phyloP scores from a whole-genome alignment of 768 basidiomycete genomes.

The Leccinum longicurvipes region DNA sequence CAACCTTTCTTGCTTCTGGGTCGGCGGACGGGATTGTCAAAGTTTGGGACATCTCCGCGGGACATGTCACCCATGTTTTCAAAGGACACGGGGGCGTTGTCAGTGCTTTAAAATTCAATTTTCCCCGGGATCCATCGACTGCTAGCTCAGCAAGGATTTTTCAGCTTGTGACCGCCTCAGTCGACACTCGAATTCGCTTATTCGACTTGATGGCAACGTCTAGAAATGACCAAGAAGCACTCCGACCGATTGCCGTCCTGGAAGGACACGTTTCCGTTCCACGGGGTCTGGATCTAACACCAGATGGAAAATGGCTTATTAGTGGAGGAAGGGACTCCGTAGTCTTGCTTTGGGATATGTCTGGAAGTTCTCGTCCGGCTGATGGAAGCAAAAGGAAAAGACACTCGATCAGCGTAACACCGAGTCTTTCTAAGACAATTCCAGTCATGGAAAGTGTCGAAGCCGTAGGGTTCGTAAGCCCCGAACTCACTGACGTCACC shows the following conservation, averaged over 20 bases:
- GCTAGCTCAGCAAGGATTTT: constrained; percentile 51
- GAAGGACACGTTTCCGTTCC: constrained; percentile 97
- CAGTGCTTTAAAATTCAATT: constrained; percentile 84
- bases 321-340: constrained; percentile 93
- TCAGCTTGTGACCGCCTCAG: constrained; percentile 86
- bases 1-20: constrained; percentile 90
- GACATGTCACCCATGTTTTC: constrained; percentile 91
- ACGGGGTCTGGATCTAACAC: constrained; percentile 79
- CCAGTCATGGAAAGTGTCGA: constrained; percentile 85
- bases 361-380: constrained; percentile 6
- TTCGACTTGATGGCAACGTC: constrained; percentile 78
- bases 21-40: constrained; percentile 96
- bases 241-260: constrained; percentile 74
- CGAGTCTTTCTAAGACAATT: constrained; percentile 72
- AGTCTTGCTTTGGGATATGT: constrained; percentile 87
- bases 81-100: constrained; percentile 98
- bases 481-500: constrained; percentile 44
- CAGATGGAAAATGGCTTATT: constrained; percentile 85
- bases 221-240: constrained; percentile 50
- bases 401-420: constrained; percentile 47
- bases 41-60: constrained; percentile 88
- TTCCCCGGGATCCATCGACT: constrained; percentile 57
- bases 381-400: constrained; percentile 30
- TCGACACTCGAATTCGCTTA: constrained; percentile 88
- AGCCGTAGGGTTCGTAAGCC: constrained; percentile 68